Evolutionary conservation across 306 rosid genomes (phyloP).

Genomic region (Macrotyloma uniflorum): DNA sequence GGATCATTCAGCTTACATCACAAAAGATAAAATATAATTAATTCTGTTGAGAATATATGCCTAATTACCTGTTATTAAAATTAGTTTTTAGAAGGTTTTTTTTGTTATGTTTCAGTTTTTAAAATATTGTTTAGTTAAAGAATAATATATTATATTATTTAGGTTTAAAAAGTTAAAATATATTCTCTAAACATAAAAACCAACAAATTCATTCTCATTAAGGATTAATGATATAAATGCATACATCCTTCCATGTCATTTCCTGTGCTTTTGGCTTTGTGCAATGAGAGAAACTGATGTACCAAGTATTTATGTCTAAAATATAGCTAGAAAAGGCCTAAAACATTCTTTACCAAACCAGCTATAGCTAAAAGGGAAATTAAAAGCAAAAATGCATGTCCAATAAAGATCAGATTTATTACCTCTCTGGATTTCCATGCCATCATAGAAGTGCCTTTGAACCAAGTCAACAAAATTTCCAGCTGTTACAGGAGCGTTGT

Average conservation of each 20-base stretch:
- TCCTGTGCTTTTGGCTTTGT: too few relatives aligned
- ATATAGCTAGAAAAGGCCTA: not conserved
- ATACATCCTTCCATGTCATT: conserved; percentile 11
- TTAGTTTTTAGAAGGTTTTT: too few relatives aligned
- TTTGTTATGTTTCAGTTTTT: too few relatives aligned
- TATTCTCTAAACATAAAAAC: too few relatives aligned
- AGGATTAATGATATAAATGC: not conserved
- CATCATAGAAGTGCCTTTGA: conserved; percentile 88
- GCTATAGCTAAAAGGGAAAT: conserved; percentile 15
- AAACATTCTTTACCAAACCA: conserved; percentile 29
- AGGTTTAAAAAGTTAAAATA: too few relatives aligned
- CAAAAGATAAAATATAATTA: conserved; percentile 18
- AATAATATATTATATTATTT: too few relatives aligned
- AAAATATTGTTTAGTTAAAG: too few relatives aligned
- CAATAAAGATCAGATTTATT: conserved; percentile 33
- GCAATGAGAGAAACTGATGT: conserved; percentile 31
- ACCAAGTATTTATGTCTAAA: conserved; percentile 5
- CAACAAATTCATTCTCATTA: not conserved
- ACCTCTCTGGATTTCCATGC: conserved; percentile 99
- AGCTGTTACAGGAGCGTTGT: conserved; percentile 92
- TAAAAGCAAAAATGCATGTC: conserved; percentile 6
- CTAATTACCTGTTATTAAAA: too few relatives aligned
- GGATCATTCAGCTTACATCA: not conserved
- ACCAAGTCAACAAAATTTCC: conserved; percentile 96
- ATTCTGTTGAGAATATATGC: too few relatives aligned